phyloP scores from a whole-genome alignment of 2,329 filamentous ascomycete species.

The Pleurostoma richardsiae region DNA sequence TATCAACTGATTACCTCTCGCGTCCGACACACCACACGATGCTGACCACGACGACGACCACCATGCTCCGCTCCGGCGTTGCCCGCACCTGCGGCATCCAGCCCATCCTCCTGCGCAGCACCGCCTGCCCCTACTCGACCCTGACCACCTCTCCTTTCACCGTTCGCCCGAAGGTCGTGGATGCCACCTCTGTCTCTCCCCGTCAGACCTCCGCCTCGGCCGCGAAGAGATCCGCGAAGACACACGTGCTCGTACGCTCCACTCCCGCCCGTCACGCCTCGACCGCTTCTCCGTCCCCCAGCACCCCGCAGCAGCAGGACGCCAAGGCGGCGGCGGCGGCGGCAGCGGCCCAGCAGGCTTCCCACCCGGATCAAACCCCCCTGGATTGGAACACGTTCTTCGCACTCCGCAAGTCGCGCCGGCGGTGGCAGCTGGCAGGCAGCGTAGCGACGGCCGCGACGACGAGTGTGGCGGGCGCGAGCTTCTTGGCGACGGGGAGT shows the following conservation, averaged over 20 bases:
- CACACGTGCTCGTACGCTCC: constrained; percentile 7
- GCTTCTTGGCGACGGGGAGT: constrained; percentile 64
- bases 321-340: constrained; percentile 14
- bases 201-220: constrained; percentile 13
- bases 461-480: constrained; percentile 57
- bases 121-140: constrained; percentile 23
- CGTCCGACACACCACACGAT: constrained; percentile 9
- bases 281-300: constrained; percentile 1
- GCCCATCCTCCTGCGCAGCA: constrained; percentile 17
- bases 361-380: constrained; percentile 24
- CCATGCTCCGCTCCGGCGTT: constrained; percentile 23
- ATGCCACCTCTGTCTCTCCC: constrained; percentile 10
- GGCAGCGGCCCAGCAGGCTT: constrained; percentile 14
- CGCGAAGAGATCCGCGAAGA: constrained; percentile 9
- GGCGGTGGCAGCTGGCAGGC: constrained; percentile 76
- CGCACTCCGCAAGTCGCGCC: constrained; percentile 77
- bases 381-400: constrained; percentile 93
- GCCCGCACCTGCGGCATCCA: constrained; percentile 18
- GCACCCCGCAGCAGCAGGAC: constrained; percentile 6
- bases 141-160: constrained; percentile 12
- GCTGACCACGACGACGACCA: constrained; percentile 22
- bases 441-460: constrained; percentile 61
- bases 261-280: constrained; percentile 18
- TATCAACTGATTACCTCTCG: too few relatives aligned
- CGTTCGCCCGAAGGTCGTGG: constrained; percentile 10